Percentiles rank a stretch among this genome's conserved stretches.
These are phyloP conservation scores for Colletotrichum sp. DNA, from an alignment of 2,329 filamentous ascomycete genomes.

Conservation along the genomic window DNA sequence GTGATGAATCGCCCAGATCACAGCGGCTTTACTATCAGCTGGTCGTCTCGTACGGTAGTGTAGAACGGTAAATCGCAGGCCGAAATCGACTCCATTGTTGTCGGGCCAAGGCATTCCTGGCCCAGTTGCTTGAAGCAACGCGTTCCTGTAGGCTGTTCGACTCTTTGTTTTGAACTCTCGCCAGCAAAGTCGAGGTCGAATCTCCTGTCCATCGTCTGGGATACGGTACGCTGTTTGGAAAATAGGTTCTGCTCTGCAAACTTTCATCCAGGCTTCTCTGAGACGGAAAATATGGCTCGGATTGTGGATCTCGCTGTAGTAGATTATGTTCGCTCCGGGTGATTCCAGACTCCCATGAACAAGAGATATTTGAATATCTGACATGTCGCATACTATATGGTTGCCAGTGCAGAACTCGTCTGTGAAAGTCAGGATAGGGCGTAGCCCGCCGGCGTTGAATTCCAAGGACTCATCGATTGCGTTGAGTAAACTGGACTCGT, in stretches of 20 bases:
- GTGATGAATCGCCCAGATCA: not conserved
- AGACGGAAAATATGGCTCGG: slow-evolving; percentile 19
- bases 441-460: not conserved
- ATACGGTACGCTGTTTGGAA: slow-evolving; percentile 3
- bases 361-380: slow-evolving; percentile 28
- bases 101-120: not conserved
- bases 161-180: not conserved
- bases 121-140: not conserved
- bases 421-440: not conserved
- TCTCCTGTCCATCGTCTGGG: not conserved
- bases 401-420: not conserved
- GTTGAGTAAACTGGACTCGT: not conserved
- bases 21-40: not conserved
- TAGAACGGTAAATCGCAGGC: not conserved
- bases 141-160: not conserved
- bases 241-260: slow-evolving; percentile 28
- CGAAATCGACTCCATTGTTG: not conserved
- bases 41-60: not conserved
- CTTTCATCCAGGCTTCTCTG: slow-evolving; percentile 29
- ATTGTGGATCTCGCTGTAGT: slow-evolving; percentile 22
- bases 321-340: slow-evolving; percentile 27
- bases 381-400: not conserved
- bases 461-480: not conserved
- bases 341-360: slow-evolving; percentile 23
- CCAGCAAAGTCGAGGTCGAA: not conserved